These are phyloP conservation scores for Calonectria multiphialidica DNA, from an alignment of 2,329 filamentous ascomycete genomes.

Conservation along the genomic window DNA sequence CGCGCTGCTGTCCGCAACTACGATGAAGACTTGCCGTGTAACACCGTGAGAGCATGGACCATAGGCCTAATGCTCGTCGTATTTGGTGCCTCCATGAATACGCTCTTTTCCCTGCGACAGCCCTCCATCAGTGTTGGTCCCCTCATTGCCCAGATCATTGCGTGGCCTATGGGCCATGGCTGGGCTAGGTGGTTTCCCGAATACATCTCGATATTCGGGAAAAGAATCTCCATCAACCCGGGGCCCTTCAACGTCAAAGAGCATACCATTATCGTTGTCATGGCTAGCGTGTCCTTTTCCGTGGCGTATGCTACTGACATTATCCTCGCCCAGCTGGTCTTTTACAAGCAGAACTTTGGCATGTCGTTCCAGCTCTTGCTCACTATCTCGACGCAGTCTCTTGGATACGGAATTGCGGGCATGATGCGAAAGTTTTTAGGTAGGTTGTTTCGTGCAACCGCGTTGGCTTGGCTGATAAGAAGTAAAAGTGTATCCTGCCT, in stretches of 20 bases:
- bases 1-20: constrained; percentile 73
- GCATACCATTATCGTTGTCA: constrained; percentile 76
- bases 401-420: constrained; percentile 78
- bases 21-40: constrained; percentile 74
- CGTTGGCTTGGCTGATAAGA: not conserved
- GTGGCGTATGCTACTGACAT: constrained; percentile 81
- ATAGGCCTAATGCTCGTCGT: constrained; percentile 70
- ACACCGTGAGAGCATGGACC: constrained; percentile 74
- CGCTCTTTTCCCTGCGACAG: constrained; percentile 71
- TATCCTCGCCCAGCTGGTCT: constrained; percentile 76
- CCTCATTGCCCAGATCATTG: constrained; percentile 73
- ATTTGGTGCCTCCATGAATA: constrained; percentile 71
- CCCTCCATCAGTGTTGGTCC: constrained; percentile 72
- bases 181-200: constrained; percentile 70
- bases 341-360: constrained; percentile 79
- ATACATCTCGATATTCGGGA: constrained; percentile 63
- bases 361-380: constrained; percentile 75
- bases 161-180: constrained; percentile 71
- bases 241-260: constrained; percentile 80
- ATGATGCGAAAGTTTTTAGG: constrained; percentile 75
- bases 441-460: constrained; percentile 43
- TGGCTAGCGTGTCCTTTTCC: constrained; percentile 78
- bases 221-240: constrained; percentile 71
- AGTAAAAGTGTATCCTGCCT: constrained; percentile 68
- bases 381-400: constrained; percentile 75